A percentile compares a stretch with the other conserved stretches of the same genome.
Evolutionary conservation across 139 green algal species (phyloP).

Genomic region (Deuterostichococcus epilithicus): DNA sequence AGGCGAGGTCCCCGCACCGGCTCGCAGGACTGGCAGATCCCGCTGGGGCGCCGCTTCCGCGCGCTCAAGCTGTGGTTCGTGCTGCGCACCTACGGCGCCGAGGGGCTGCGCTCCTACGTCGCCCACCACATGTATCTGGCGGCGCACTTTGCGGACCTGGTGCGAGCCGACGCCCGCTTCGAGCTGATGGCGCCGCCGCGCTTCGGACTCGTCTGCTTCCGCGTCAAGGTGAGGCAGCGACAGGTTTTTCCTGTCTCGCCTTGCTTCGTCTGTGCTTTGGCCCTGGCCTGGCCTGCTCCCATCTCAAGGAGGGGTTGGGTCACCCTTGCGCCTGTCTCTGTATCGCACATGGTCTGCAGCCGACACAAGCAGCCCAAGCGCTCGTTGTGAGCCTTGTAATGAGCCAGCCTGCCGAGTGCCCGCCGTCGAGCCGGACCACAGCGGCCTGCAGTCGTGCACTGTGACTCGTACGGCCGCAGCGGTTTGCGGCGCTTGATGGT

Average conservation of each 20-base stretch:
- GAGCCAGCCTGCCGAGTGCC: too few relatives aligned
- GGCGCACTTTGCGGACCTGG: constrained; percentile 34
- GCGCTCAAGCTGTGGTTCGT: constrained; percentile 87
- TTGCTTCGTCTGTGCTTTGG: too few relatives aligned
- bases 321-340: too few relatives aligned
- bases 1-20: not conserved
- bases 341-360: too few relatives aligned
- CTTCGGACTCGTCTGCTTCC: constrained; percentile 71
- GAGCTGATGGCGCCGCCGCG: constrained; percentile 46
- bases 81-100: constrained; percentile 72
- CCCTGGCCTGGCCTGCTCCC: too few relatives aligned
- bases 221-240: constrained; percentile 18
- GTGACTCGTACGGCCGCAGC: too few relatives aligned
- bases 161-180: constrained; percentile 41
- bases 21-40: constrained; percentile 73
- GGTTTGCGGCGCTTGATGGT: too few relatives aligned
- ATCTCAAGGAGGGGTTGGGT: too few relatives aligned
- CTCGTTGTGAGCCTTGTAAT: too few relatives aligned
- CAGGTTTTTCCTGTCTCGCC: not conserved
- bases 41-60: constrained; percentile 62
- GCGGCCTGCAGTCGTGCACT: too few relatives aligned
- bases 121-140: constrained; percentile 61
- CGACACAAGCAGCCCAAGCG: too few relatives aligned
- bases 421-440: too few relatives aligned
- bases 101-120: constrained; percentile 55